Evolutionary conservation across 176 grass and related monocot species (phyloP), one percentile per base, ranked within the genome.

Genomic region (Areca catechu): DNA sequence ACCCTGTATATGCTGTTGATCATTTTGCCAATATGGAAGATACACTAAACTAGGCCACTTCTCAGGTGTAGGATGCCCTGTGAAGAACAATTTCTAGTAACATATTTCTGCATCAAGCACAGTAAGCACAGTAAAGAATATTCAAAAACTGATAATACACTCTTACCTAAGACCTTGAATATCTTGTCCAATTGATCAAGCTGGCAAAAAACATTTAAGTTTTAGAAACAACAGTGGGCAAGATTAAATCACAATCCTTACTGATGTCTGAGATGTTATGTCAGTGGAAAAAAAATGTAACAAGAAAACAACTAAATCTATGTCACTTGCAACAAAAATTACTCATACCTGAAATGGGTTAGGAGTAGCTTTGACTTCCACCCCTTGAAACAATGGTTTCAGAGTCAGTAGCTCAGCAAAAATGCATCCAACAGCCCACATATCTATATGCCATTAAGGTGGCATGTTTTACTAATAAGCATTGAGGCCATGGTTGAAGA

Each of bases 341-440:
- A 66, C 34, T 53, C 80, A 57, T 96, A 96, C 92, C 68, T 96
- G 92, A 66, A 96, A 96, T 9, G 92, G 93, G 16, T 97, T 97
- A 5, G 87, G 80, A 50, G 83, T 78, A 79, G 60, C 81, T 97
- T 97, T 97, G 23, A 83, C 84, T 85, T 91, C 93, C 43, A 97
- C 83, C 23, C 93, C 93, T 97, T 97, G 93, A 74, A 97, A 97
- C 54, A 97, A 72, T 57, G 93, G 93, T 81, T 97, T 97, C 47
- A 97, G 67, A 29, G 87, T 97, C 48, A 97, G 76, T 68, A 97
- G 69, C 81, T 97, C 93, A 71, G 93, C 93, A 88, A 97, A 97
- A 73, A 97, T 97, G 78, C 87, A 97, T 75, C 93, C 93, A 88
- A 97, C 87, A 69, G 93, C 87, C 93, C 93, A 97, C 93, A 97